Evolutionary conservation across 257 asterid species (phyloP).

Genomic region (Solanum chilense): DNA sequence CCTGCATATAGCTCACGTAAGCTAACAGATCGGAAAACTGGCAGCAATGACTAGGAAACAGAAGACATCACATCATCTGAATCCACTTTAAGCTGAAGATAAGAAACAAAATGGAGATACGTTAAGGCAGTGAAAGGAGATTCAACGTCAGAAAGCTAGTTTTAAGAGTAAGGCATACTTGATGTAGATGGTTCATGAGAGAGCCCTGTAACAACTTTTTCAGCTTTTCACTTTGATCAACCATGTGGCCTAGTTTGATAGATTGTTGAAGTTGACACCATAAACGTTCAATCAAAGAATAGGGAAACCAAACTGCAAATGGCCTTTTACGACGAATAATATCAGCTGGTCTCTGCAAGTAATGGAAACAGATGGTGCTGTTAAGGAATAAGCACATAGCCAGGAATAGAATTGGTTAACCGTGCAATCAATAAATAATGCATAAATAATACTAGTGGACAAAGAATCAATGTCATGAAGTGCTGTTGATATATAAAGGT

Average conservation of each 20-base stretch:
- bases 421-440: neutral
- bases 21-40: neutral
- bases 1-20: neutral
- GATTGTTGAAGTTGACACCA: conserved; percentile 91
- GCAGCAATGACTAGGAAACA: conserved; percentile 8
- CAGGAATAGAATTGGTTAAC: neutral
- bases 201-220: conserved; percentile 49
- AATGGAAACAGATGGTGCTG: neutral
- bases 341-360: conserved; percentile 71
- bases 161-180: conserved; percentile 26
- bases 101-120: neutral
- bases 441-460: neutral
- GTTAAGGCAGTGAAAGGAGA: neutral
- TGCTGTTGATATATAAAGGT: neutral
- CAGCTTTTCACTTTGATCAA: conserved; percentile 76
- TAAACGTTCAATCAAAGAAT: conserved; percentile 65
- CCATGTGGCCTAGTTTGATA: conserved; percentile 64
- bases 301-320: conserved; percentile 86
- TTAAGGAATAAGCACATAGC: neutral
- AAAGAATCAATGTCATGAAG: neutral
- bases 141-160: neutral
- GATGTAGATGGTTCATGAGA: conserved; percentile 60
- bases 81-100: conserved; percentile 66
- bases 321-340: conserved; percentile 67
- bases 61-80: conserved; percentile 59